A percentile compares a stretch with the other conserved stretches of the same genome.
Evolutionary conservation across 768 basidiomycete species (phyloP).

Genomic region (Tubosaeta brunneosetosa): DNA sequence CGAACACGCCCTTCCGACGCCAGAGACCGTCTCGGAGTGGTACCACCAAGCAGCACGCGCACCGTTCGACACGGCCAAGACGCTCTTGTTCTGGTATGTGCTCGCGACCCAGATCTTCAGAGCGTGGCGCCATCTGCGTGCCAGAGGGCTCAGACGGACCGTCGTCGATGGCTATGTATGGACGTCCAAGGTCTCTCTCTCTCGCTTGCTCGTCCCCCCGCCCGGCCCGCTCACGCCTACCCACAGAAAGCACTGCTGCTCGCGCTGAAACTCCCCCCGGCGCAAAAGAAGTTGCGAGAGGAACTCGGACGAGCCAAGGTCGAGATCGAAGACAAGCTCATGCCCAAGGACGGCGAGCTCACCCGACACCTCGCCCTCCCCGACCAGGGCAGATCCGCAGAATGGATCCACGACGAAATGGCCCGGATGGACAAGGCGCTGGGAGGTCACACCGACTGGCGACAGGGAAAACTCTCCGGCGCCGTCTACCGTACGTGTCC

Average conservation of each 20-base stretch:
- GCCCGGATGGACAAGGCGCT: slow-evolving; percentile 67
- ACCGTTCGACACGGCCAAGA: slow-evolving; percentile 30
- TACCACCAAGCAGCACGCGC: slow-evolving; percentile 8
- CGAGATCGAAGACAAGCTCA: slow-evolving; percentile 62
- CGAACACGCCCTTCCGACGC: slow-evolving; percentile 1
- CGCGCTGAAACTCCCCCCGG: slow-evolving; percentile 56
- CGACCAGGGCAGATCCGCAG: slow-evolving; percentile 53
- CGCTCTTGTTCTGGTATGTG: slow-evolving; percentile 33
- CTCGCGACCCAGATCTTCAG: slow-evolving; percentile 23
- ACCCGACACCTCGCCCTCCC: slow-evolving; percentile 66
- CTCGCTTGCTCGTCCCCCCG: too few species aligned
- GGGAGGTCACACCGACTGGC: slow-evolving; percentile 49
- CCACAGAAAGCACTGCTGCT: slow-evolving; percentile 53
- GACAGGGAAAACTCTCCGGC: slow-evolving; percentile 71
- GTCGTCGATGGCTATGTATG: slow-evolving; percentile 26
- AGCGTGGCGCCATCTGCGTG: slow-evolving; percentile 33
- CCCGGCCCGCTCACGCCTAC: background rate
- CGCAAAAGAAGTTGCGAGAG: slow-evolving; percentile 51
- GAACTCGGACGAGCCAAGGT: slow-evolving; percentile 62
- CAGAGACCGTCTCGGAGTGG: slow-evolving; percentile 13
- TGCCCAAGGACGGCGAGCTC: slow-evolving; percentile 60
- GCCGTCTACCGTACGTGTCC: slow-evolving; percentile 73
- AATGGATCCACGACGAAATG: slow-evolving; percentile 80
- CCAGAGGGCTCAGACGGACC: slow-evolving; percentile 31
- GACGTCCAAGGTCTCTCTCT: slow-evolving; percentile 19